A percentile compares a stretch with the other conserved stretches of the same genome.
Evolutionary conservation across 2,329 filamentous ascomycete species (phyloP).

Genomic region (Ceratocystis cubensis): DNA sequence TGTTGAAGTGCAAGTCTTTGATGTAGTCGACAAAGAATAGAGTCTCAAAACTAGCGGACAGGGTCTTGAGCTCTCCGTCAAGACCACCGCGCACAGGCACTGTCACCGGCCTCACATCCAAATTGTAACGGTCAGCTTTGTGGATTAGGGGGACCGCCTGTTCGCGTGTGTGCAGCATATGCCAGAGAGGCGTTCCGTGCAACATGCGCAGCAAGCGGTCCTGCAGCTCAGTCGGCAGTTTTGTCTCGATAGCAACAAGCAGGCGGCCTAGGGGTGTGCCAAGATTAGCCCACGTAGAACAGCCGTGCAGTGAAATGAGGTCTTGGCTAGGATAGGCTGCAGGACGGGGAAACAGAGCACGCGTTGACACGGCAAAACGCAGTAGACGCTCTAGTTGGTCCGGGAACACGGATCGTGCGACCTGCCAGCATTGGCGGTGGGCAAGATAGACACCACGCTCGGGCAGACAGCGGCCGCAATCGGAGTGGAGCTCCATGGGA

Average conservation of each 20-base stretch:
- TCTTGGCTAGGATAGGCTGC: constrained; percentile 17
- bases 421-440: constrained; percentile 19
- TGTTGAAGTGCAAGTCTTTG: constrained; percentile 14
- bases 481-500: constrained; percentile 18
- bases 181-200: constrained; percentile 15
- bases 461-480: constrained; percentile 17
- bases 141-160: constrained; percentile 17
- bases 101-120: constrained; percentile 13
- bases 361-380: constrained; percentile 19
- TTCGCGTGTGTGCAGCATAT: constrained; percentile 15
- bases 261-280: constrained; percentile 11
- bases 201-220: constrained; percentile 8
- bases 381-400: constrained; percentile 12
- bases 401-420: constrained; percentile 12
- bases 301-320: constrained; percentile 13
- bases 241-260: not conserved
- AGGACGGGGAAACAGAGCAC: constrained; percentile 18
- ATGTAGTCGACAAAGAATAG: constrained; percentile 21
- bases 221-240: constrained; percentile 19
- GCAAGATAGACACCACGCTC: constrained; percentile 17
- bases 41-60: constrained; percentile 15
- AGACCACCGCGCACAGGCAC: constrained; percentile 11
- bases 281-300: not conserved
- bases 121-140: constrained; percentile 17
- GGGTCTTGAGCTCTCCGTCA: constrained; percentile 3